These are phyloP conservation scores for Simplicillium aogashimaense DNA, from an alignment of 2,329 filamentous ascomycete species.

Conservation along the genomic window DNA sequence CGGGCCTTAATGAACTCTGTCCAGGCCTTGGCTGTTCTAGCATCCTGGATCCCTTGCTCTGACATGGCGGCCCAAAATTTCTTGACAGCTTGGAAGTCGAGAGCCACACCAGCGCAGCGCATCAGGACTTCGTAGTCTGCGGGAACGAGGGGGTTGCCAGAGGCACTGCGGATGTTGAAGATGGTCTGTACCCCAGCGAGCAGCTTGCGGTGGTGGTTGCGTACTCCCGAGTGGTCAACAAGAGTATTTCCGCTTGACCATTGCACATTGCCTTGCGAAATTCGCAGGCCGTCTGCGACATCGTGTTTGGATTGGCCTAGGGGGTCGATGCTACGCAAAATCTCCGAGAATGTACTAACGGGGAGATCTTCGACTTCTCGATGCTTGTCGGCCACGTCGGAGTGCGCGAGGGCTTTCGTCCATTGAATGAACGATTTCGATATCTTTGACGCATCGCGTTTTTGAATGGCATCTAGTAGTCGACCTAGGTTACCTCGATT, in stretches of 20 bases:
- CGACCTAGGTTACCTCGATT: slow-evolving; percentile 8
- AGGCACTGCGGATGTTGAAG: slow-evolving; percentile 18
- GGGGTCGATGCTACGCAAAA: slow-evolving; percentile 54
- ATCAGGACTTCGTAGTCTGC: slow-evolving; percentile 35
- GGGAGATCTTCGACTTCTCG: slow-evolving; percentile 32
- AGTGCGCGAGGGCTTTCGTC: slow-evolving; percentile 12
- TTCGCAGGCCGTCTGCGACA: slow-evolving; percentile 26
- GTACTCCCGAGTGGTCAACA: slow-evolving; percentile 34
- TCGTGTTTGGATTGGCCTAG: slow-evolving; percentile 38
- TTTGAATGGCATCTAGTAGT: slow-evolving; percentile 22
- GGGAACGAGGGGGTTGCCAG: slow-evolving; percentile 16
- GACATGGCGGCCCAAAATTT: slow-evolving; percentile 24
- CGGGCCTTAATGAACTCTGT: slow-evolving; percentile 37
- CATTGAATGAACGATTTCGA: slow-evolving; percentile 16
- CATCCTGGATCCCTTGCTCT: slow-evolving; percentile 13
- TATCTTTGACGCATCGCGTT: slow-evolving; percentile 13
- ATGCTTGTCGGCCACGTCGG: slow-evolving; percentile 6
- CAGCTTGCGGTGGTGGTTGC: slow-evolving; percentile 27
- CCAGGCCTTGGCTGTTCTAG: slow-evolving; percentile 24
- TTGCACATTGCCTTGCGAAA: slow-evolving; percentile 28
- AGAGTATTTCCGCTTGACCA: slow-evolving; percentile 24
- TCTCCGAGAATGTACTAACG: slow-evolving; percentile 48
- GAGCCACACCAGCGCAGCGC: slow-evolving; percentile 35
- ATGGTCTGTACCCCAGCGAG: slow-evolving; percentile 24
- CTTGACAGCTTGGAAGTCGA: slow-evolving; percentile 23